Conservation (phyloP, 495 filamentous ascomycete species). For the Aspergillus mulundensis region DNA sequence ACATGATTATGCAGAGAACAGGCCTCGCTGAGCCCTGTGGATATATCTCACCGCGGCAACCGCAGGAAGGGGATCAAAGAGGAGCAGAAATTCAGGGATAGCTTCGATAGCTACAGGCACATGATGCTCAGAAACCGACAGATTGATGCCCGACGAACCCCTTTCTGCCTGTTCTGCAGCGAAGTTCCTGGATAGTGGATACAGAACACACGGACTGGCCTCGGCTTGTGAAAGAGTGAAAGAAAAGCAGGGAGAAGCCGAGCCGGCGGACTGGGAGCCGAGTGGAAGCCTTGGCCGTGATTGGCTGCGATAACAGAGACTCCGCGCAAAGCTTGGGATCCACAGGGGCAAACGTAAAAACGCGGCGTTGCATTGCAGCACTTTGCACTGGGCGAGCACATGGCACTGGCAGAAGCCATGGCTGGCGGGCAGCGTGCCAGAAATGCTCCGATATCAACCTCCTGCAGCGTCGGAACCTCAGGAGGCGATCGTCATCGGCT, state of each 20-base stretch:
- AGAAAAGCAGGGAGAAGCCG: not conserved
- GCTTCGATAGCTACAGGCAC: not conserved
- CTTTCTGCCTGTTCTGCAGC: not conserved
- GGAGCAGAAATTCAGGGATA: not conserved
- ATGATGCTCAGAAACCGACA: not conserved
- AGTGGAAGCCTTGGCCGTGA: not conserved
- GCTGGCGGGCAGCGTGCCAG: not conserved
- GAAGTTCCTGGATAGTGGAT: not conserved
- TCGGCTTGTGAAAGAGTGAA: not conserved
- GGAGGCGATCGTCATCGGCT: not conserved
- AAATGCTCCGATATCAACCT: not conserved
- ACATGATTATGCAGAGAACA: not conserved
- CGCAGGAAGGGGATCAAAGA: not conserved
- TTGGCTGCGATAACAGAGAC: not conserved
- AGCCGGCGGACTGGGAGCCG: not conserved
- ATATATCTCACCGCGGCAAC: not conserved
- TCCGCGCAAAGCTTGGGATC: not conserved
- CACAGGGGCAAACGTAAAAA: not conserved
- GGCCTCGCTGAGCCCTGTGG: not conserved
- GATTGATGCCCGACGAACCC: not conserved
- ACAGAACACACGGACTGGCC: not conserved
- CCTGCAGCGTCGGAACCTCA: not conserved
- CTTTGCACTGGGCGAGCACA: not conserved
- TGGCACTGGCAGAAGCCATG: not conserved
- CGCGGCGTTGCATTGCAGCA: not conserved